Evolutionary conservation across 352 stramenopile genomes (phyloP), one percentile per base, ranked within the genome.

Genomic region (Detonula confervacea): DNA sequence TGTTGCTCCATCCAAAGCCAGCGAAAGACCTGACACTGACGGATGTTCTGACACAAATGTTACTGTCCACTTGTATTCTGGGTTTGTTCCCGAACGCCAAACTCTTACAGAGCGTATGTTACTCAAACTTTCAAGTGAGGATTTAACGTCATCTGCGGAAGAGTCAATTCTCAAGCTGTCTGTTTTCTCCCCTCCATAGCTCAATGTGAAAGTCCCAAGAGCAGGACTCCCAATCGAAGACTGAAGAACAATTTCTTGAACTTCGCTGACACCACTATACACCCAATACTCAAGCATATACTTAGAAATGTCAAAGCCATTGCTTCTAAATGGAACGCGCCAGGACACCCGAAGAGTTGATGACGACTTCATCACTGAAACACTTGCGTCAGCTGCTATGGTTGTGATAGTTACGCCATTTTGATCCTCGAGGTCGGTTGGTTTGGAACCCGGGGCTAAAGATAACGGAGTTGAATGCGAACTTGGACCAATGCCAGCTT

Each of bases 81-180:
- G 61, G 49, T 79, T 82, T 27, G 24, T 39, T 16, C 69, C 69
- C 33, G 72, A 92, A 1, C 93, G 95, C 27, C 90, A 90, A 35
- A 98, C 95, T 33, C 82, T 77, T n/a, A 98, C 94, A 27, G 80
- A 95, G 2, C 95, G 91, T 16, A 98, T 92, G 1, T 93, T 95
- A 3, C 88, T 93, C 2, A 98, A 86, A 7, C 88, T 91, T 73
- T 98, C 95, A 7, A 98, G 87, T 39, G 97, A 95, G 9, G 80
- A 93, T 80, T 96, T 91, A 12, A 98, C 56, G 7, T 95, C 91
- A n/a, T 86, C 87, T n/a, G 90, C 95, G n/a, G 87, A 95, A 25
- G 94, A 89, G 74, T 98, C 92, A 73, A 91, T 95, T 3, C 93
- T 89, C 78, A 98, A 90, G 67, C 97, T 97, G 1, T 95, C 95